phyloP scores from a whole-genome alignment of 2,329 filamentous ascomycete species.

The Hymenoscyphus fraxineus region DNA sequence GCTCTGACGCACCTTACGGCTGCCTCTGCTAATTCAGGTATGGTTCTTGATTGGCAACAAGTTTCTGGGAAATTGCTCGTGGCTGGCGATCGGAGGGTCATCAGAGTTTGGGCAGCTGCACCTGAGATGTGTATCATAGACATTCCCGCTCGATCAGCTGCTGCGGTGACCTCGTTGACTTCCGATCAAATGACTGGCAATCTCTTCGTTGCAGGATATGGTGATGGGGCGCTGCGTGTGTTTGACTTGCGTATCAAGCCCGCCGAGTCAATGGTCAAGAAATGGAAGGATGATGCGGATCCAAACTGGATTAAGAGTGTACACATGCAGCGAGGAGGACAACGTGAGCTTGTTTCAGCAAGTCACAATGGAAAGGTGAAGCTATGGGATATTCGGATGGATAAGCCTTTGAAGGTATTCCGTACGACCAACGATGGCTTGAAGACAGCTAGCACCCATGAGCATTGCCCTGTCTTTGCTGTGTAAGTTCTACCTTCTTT shows the following conservation, averaged over 20 bases:
- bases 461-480: conserved; percentile 93
- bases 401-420: conserved; percentile 69
- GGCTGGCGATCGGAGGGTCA: conserved; percentile 91
- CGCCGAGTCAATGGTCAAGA: conserved; percentile 88
- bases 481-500: conserved; percentile 58
- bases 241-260: conserved; percentile 85
- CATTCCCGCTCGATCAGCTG: conserved; percentile 89
- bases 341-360: conserved; percentile 85
- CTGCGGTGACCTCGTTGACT: conserved; percentile 91
- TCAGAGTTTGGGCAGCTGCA: conserved; percentile 92
- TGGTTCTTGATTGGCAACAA: conserved; percentile 99
- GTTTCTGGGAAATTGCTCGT: conserved; percentile 94
- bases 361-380: conserved; percentile 91
- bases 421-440: conserved; percentile 73
- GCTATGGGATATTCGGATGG: conserved; percentile 93
- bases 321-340: conserved; percentile 92
- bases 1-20: conserved; percentile 91
- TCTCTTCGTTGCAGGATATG: conserved; percentile 93
- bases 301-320: conserved; percentile 94
- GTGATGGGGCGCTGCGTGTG: conserved; percentile 88
- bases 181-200: conserved; percentile 98
- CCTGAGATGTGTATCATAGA: conserved; percentile 91
- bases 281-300: conserved; percentile 85
- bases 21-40: conserved; percentile 88
- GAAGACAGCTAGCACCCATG: conserved; percentile 85